phyloP scores from a whole-genome alignment of 2,329 filamentous ascomycete genomes.

The Colletotrichum liaoningense region DNA sequence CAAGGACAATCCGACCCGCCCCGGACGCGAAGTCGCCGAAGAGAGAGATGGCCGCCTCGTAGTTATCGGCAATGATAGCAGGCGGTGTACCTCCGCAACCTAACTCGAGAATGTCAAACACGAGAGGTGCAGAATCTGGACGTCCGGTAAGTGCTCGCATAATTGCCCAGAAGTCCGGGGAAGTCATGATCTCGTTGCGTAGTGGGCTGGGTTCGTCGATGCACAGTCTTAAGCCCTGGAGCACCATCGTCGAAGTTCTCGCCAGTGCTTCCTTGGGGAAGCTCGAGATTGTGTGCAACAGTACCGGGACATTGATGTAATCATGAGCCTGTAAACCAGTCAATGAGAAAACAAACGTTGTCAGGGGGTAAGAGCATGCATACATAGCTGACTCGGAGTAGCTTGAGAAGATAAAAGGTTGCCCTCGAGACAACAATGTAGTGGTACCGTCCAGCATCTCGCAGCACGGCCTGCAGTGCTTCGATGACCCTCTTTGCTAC shows the following conservation, averaged over 20 bases:
- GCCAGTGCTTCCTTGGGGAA: slow-evolving; percentile 83
- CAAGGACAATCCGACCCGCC: slow-evolving; percentile 76
- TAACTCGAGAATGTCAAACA: slow-evolving; percentile 88
- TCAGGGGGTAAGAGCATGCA: slow-evolving; percentile 46
- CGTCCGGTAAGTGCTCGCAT: slow-evolving; percentile 79
- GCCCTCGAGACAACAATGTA: slow-evolving; percentile 85
- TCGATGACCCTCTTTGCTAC: slow-evolving; percentile 86
- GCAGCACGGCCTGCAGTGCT: slow-evolving; percentile 82
- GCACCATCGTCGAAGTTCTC: slow-evolving; percentile 78
- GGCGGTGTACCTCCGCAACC: slow-evolving; percentile 80
- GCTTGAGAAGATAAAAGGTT: slow-evolving; percentile 85
- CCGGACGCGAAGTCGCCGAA: slow-evolving; percentile 91
- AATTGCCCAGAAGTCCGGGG: slow-evolving; percentile 96
- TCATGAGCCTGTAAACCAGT: slow-evolving; percentile 75
- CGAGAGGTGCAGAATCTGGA: slow-evolving; percentile 77
- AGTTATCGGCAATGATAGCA: slow-evolving; percentile 94
- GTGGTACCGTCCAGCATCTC: slow-evolving; percentile 83
- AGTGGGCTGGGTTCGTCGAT: slow-evolving; percentile 82
- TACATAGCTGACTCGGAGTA: slow-evolving; percentile 88
- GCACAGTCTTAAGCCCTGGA: slow-evolving; percentile 84
- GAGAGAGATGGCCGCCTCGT: slow-evolving; percentile 85
- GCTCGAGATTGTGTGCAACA: slow-evolving; percentile 90
- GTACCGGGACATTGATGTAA: slow-evolving; percentile 90
- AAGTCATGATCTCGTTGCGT: slow-evolving; percentile 93
- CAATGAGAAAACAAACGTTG: slow-evolving; percentile 18